These are phyloP conservation scores for Cucurbita ficifolia DNA, from an alignment of 306 rosid species.

Conservation along the genomic window DNA sequence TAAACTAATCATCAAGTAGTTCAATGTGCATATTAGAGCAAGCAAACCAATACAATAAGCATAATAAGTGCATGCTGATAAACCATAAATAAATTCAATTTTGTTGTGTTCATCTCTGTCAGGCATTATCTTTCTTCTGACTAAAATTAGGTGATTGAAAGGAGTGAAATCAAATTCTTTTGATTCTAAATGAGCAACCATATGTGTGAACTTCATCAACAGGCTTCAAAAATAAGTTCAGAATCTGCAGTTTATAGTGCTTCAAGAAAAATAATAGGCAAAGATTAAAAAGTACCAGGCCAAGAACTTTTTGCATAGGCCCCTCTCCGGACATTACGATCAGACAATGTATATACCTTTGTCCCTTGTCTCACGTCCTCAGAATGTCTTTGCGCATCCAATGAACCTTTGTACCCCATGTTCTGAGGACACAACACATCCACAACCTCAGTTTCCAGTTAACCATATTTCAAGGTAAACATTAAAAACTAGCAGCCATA, in stretches of 20 bases:
- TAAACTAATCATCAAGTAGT: slow-evolving; percentile 16
- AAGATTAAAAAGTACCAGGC: slow-evolving; percentile 33
- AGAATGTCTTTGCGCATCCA: slow-evolving; percentile 29
- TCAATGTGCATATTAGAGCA: not conserved
- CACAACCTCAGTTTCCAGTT: not conserved
- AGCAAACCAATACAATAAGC: not conserved
- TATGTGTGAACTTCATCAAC: not conserved
- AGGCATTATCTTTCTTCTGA: not conserved
- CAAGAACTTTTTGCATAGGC: slow-evolving; percentile 40
- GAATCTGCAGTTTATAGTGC: not conserved
- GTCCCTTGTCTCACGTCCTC: slow-evolving; percentile 46
- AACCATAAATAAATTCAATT: not conserved
- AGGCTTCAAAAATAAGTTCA: not conserved
- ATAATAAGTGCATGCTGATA: not conserved
- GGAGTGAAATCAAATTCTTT: not conserved
- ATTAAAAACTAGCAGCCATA: not conserved
- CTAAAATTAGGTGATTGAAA: not conserved
- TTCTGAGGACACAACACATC: slow-evolving; percentile 35
- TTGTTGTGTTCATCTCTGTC: not conserved
- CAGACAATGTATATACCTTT: slow-evolving; percentile 34
- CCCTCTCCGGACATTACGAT: slow-evolving; percentile 44
- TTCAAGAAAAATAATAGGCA: not conserved
- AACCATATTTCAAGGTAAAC: not conserved
- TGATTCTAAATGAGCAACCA: not conserved
- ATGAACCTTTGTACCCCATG: slow-evolving; percentile 27